Evolutionary conservation across 768 basidiomycete genomes (phyloP).

Genomic region (Calocera viscosa): DNA sequence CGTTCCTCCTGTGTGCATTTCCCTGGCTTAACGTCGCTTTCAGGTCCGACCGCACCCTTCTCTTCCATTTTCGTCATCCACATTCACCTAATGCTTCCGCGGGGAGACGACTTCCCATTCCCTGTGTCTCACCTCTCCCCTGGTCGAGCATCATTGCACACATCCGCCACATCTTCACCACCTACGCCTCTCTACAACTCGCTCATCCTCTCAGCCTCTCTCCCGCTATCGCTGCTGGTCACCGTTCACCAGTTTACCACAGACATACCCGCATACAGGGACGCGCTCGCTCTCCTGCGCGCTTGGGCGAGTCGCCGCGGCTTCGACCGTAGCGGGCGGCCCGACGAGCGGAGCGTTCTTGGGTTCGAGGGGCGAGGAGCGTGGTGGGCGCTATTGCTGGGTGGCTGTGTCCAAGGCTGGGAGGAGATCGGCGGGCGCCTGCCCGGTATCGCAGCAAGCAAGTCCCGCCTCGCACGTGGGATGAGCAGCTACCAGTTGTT

Average conservation of each 20-base stretch:
- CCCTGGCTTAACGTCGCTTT: neutral
- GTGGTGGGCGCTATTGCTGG: slow-evolving; percentile 57
- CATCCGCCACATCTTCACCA: slow-evolving; percentile 19
- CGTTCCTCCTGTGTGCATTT: neutral
- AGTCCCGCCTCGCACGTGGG: slow-evolving; percentile 52
- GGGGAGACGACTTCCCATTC: slow-evolving; percentile 51
- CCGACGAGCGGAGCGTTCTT: slow-evolving; percentile 22
- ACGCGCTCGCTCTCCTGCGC: slow-evolving; percentile 66
- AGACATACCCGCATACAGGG: slow-evolving; percentile 45
- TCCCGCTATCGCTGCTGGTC: slow-evolving; percentile 44
- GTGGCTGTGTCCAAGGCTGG: slow-evolving; percentile 46
- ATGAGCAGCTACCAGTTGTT: slow-evolving; percentile 86
- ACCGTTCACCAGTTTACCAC: slow-evolving; percentile 41
- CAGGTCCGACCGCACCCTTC: slow-evolving; percentile 22
- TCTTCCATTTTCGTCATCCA: slow-evolving; percentile 58
- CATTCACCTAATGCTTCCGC: slow-evolving; percentile 55
- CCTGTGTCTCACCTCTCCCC: slow-evolving; percentile 24
- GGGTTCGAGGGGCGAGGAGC: slow-evolving; percentile 59
- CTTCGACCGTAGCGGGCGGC: slow-evolving; percentile 29
- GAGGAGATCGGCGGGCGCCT: slow-evolving; percentile 39
- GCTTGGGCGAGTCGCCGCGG: slow-evolving; percentile 87
- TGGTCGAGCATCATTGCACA: neutral
- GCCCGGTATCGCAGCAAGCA: slow-evolving; percentile 19
- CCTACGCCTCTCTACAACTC: slow-evolving; percentile 76
- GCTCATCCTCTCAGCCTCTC: slow-evolving; percentile 41